A percentile compares a stretch with the other conserved stretches of the same genome.
Conservation (phyloP, 1,284 basidiomycete genomes). For the Bjerkandera adusta region DNA sequence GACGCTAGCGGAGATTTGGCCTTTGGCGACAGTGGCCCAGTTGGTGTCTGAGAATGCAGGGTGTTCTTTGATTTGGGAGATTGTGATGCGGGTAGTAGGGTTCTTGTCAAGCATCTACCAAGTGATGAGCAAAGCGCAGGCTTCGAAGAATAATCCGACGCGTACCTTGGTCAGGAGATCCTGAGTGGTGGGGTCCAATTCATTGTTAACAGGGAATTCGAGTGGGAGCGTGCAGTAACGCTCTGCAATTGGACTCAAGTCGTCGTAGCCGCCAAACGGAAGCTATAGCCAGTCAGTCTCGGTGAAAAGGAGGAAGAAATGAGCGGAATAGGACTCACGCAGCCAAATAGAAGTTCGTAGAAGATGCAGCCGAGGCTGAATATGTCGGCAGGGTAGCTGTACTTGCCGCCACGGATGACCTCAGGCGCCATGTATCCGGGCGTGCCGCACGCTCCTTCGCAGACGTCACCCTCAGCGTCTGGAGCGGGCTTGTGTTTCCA, state of each 20-base stretch:
- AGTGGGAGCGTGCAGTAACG: slow-evolving; percentile 12
- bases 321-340: slow-evolving; percentile 39
- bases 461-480: slow-evolving; percentile 4
- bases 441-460: slow-evolving; percentile 35
- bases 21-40: too few relatives aligned
- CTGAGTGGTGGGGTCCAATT: slow-evolving; percentile 14
- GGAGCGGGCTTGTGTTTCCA: slow-evolving; percentile 13
- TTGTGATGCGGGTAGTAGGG: slow-evolving; percentile 19
- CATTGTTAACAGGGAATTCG: too few relatives aligned
- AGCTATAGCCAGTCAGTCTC: slow-evolving; percentile 17
- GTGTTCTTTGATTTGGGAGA: slow-evolving; percentile 25
- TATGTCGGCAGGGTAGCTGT: slow-evolving; percentile 49
- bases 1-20: too few relatives aligned
- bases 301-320: neutral
- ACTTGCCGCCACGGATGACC: slow-evolving; percentile 25
- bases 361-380: slow-evolving; percentile 67
- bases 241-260: slow-evolving; percentile 17
- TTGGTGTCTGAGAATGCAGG: too few relatives aligned
- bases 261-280: slow-evolving; percentile 22
- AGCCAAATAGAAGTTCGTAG: slow-evolving; percentile 60
- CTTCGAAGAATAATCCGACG: too few relatives aligned
- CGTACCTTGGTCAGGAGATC: too few relatives aligned
- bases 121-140: slow-evolving; percentile 11
- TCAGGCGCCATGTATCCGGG: slow-evolving; percentile 69
- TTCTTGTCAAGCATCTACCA: slow-evolving; percentile 27